phyloP scores from a whole-genome alignment of 2,329 filamentous ascomycete genomes.

The Apiospora sp. region DNA sequence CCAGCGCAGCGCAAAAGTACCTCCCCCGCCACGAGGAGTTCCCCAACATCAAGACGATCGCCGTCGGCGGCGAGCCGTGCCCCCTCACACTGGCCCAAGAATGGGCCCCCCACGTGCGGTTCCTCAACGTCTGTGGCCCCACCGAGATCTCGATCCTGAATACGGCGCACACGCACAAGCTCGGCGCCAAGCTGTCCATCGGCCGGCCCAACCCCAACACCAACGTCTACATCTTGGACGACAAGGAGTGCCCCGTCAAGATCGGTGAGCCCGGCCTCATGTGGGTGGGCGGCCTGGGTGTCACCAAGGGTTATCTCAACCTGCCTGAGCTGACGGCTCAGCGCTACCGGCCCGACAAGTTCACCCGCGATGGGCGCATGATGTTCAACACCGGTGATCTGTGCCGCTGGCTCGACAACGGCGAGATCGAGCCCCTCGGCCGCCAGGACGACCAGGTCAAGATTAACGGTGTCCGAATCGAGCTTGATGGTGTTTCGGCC shows the following conservation, averaged over 20 bases:
- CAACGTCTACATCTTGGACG: slow-evolving; percentile 18
- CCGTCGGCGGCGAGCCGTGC: slow-evolving; percentile 22
- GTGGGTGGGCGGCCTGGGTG: slow-evolving; percentile 18
- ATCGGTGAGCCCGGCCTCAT: slow-evolving; percentile 5
- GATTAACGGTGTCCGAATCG: slow-evolving; percentile 55
- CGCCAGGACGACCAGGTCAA: slow-evolving; percentile 58
- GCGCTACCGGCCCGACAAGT: slow-evolving; percentile 19
- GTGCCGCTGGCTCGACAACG: slow-evolving; percentile 38
- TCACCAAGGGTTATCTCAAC: slow-evolving; percentile 13
- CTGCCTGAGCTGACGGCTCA: slow-evolving; percentile 22
- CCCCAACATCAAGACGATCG: slow-evolving; percentile 22
- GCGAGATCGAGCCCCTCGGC: slow-evolving; percentile 45
- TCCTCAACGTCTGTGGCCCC: slow-evolving; percentile 19
- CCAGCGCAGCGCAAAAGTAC: slow-evolving; percentile 18
- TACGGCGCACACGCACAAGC: slow-evolving; percentile 21
- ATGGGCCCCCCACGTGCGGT: slow-evolving; percentile 21
- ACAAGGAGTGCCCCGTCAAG: slow-evolving; percentile 4
- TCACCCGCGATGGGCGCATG: slow-evolving; percentile 32
- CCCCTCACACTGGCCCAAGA: slow-evolving; percentile 1
- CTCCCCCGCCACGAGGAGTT: slow-evolving; percentile 20
- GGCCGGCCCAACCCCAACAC: slow-evolving; percentile 23
- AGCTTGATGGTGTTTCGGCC: slow-evolving; percentile 44
- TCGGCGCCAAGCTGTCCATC: slow-evolving; percentile 20
- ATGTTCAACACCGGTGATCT: slow-evolving; percentile 47
- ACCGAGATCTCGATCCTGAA: slow-evolving; percentile 24